A percentile compares a stretch with the other conserved stretches of the same genome.
These are phyloP conservation scores for Trifolium subterraneum DNA, from an alignment of 306 rosid species.

Conservation along the genomic window DNA sequence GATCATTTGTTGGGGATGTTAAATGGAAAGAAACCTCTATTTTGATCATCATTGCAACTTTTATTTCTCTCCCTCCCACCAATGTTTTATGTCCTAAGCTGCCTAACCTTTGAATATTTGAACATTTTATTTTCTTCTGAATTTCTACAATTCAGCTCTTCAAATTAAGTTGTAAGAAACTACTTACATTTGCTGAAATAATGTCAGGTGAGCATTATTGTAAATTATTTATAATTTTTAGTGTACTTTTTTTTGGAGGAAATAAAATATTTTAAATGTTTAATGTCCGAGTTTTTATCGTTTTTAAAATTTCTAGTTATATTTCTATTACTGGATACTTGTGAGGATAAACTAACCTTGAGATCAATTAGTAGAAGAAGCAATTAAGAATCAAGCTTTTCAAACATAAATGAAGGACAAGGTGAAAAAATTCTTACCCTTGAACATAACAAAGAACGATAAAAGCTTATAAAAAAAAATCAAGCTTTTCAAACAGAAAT, in stretches of 20 bases:
- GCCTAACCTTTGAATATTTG: constrained; percentile 1
- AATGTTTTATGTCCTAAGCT: constrained; percentile 4
- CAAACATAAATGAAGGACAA: no score
- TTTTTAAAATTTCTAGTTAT: not conserved
- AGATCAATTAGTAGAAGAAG: not conserved
- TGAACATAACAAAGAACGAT: no score
- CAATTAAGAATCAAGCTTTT: not conserved
- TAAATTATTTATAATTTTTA: not conserved
- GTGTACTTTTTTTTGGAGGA: not conserved
- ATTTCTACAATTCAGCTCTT: not conserved
- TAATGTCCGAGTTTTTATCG: not conserved
- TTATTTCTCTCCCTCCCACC: not conserved
- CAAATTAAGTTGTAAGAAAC: not conserved
- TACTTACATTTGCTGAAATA: not conserved
- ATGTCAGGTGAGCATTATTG: not conserved
- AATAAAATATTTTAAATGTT: not conserved
- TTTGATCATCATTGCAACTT: constrained; percentile 51
- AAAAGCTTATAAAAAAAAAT: no score
- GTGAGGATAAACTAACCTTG: not conserved
- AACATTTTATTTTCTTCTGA: constrained; percentile 11
- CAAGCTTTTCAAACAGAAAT: not conserved
- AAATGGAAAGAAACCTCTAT: constrained; percentile 86
- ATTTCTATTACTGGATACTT: not conserved
- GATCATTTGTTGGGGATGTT: constrained; percentile 87
- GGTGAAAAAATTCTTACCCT: no score